Conservation (phyloP, 2,329 filamentous ascomycete genomes). For the Cladosporium halotolerans region DNA sequence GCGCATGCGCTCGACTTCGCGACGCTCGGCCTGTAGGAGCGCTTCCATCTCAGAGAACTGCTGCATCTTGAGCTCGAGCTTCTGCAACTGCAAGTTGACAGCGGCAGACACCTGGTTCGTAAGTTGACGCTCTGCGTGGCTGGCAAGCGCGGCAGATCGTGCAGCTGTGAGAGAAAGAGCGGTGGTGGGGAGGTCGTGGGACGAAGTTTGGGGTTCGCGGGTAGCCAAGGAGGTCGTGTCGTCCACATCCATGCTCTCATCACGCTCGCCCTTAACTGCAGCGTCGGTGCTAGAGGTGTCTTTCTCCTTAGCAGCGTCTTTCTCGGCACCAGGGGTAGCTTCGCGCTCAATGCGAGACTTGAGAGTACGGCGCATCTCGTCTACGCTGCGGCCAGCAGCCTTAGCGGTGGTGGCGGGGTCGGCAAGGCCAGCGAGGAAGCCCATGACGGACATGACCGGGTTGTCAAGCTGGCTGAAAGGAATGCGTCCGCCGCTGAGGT, state of each 20-base stretch:
- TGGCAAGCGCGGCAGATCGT: slow-evolving; percentile 79
- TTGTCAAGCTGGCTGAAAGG: slow-evolving; percentile 93
- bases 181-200: slow-evolving; percentile 55
- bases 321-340: slow-evolving; percentile 40
- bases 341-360: slow-evolving; percentile 69
- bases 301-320: slow-evolving; percentile 38
- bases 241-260: slow-evolving; percentile 53
- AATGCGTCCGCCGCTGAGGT: slow-evolving; percentile 65
- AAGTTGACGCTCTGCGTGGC: slow-evolving; percentile 95
- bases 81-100: slow-evolving; percentile 89
- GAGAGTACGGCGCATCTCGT: slow-evolving; percentile 75
- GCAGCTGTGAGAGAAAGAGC: slow-evolving; percentile 82
- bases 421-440: slow-evolving; percentile 84
- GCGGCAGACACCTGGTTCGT: slow-evolving; percentile 86
- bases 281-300: slow-evolving; percentile 36
- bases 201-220: slow-evolving; percentile 35
- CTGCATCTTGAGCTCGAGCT: slow-evolving; percentile 89
- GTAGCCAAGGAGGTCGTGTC: slow-evolving; percentile 45
- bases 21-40: slow-evolving; percentile 81
- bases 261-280: slow-evolving; percentile 48
- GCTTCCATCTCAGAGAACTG: slow-evolving; percentile 97
- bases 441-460: slow-evolving; percentile 91
- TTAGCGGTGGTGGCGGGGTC: slow-evolving; percentile 87
- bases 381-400: slow-evolving; percentile 79
- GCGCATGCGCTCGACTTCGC: slow-evolving; percentile 83